These are phyloP conservation scores for Elongisporangium anandrum DNA, from an alignment of 352 stramenopile species.

Conservation along the genomic window DNA sequence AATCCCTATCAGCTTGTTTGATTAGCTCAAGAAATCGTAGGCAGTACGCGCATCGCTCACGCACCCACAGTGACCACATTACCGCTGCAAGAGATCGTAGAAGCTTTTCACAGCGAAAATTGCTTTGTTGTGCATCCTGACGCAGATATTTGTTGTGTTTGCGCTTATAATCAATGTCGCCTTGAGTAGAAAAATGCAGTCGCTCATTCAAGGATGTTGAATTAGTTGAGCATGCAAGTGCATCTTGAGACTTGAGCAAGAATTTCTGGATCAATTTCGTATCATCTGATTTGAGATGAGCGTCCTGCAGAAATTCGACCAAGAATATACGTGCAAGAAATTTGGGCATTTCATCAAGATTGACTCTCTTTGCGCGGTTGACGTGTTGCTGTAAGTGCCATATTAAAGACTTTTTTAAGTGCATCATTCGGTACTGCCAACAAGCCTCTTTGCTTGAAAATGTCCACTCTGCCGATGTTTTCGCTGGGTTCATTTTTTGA, in stretches of 20 bases:
- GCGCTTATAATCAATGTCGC: too few relatives aligned
- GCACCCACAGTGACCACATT: slow-evolving; percentile 33
- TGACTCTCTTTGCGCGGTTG: not conserved
- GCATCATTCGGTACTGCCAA: not conserved
- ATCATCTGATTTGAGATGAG: slow-evolving; percentile 3
- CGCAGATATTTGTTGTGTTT: not conserved
- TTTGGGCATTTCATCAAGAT: not conserved
- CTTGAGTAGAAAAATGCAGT: not conserved
- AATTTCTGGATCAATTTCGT: not conserved
- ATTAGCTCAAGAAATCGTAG: slow-evolving; percentile 12
- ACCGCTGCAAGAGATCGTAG: slow-evolving; percentile 24
- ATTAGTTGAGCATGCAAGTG: not conserved
- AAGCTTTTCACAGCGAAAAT: slow-evolving; percentile 15
- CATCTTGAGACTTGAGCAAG: not conserved
- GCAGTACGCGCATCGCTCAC: slow-evolving; percentile 27
- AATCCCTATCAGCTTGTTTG: not conserved
- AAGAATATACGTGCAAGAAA: slow-evolving; percentile 12
- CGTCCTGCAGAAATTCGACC: slow-evolving; percentile 7
- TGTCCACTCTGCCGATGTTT: not conserved
- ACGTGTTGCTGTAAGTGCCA: slow-evolving; percentile 6
- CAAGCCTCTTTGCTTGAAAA: not conserved
- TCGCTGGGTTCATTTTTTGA: not conserved
- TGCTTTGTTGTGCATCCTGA: not conserved
- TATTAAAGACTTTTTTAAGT: not conserved
- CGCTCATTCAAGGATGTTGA: not conserved